Base-by-base conservation (phyloP, 805 yeast species). In the Aciculoconidium aculeatum region DNA sequence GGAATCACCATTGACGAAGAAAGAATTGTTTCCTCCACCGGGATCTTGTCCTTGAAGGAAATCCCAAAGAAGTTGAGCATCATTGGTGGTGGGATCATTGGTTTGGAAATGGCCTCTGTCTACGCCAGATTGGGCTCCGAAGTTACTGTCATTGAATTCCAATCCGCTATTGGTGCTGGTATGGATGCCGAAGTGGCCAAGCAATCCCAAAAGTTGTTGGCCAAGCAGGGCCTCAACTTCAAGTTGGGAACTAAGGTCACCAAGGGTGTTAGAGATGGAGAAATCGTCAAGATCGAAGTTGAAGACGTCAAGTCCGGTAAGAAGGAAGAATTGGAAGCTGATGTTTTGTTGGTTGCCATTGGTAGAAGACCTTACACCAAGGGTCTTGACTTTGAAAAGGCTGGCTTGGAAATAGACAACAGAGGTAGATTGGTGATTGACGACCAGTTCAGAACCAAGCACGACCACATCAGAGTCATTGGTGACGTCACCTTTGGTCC, bases 11-110 rank as follows among this genome's bases (percentile, higher is more conserved):
- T 92, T 42, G 99, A 92, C 55, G 97, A 92, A 67, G 94, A 90
- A 71, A 80, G 94, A 68, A 92, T 92, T 45, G 96, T 92, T 32
- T 72, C 95, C 20, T 87, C 96, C 17, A 92, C 99, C 26, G 99
- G 99, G 49, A 83, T 85, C 35, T 66, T 92, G 34, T 61, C 81
- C 14, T 72, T 92, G 49, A 73, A 75, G 58, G 95, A 88, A 69
- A 72, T 92, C 36, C 99, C 99, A 55, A 87, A 92, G 72, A 78
- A 72, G 58, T 52, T 92, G 54, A 81, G 90, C 45, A 78, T 92
- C 64, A 90, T 92, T 51, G 99, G 99, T 58, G 99, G 96, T 66
- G 98, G 99, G 72, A 90, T 92, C 67, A 92, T 92, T 58, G 99
- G 99, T 54, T 76, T 92, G 47, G 99, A 92, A 70, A 92, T 92